A percentile compares a stretch with the other conserved stretches of the same genome.
These are phyloP conservation scores for Ophiocordyceps camponoti-rufipedis DNA, from an alignment of 2,329 filamentous ascomycete species.

Conservation along the genomic window DNA sequence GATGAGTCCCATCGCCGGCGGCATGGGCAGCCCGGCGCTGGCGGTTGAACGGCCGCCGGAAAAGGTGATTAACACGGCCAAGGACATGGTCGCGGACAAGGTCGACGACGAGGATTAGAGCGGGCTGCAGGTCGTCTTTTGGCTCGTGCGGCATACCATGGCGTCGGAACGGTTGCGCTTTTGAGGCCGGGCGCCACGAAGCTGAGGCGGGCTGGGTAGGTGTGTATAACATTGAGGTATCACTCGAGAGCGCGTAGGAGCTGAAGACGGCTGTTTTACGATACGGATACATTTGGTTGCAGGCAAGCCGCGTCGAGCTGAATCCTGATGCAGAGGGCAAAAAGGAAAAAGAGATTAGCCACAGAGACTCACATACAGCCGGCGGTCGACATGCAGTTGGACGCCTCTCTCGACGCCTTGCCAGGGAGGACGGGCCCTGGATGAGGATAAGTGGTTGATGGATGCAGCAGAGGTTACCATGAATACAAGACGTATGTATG, in stretches of 20 bases:
- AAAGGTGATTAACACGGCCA: constrained; percentile 29
- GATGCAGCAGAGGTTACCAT: too few relatives aligned
- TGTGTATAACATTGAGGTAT: too few relatives aligned
- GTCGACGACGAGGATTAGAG: constrained; percentile 30
- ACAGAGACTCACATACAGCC: background rate
- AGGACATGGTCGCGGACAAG: constrained; percentile 32
- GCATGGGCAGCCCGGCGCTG: constrained; percentile 26
- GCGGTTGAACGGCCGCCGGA: constrained; percentile 24
- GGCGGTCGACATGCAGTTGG: background rate
- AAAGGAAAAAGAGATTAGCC: background rate
- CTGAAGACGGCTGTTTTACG: too few relatives aligned
- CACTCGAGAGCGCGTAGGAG: too few relatives aligned
- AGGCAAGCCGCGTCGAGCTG: too few relatives aligned
- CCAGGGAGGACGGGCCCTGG: too few relatives aligned
- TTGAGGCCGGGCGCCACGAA: too few relatives aligned
- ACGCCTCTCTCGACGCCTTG: background rate
- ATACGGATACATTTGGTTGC: too few relatives aligned
- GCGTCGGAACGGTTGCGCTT: background rate
- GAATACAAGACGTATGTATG: too few relatives aligned
- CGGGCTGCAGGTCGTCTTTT: background rate
- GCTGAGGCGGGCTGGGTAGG: too few relatives aligned
- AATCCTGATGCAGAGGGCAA: too few relatives aligned
- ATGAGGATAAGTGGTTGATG: too few relatives aligned
- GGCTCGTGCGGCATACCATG: background rate
- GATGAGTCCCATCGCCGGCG: constrained; percentile 29